These are phyloP conservation scores for Chlorociboria aeruginascens DNA, from an alignment of 495 filamentous ascomycete genomes.

Conservation along the genomic window DNA sequence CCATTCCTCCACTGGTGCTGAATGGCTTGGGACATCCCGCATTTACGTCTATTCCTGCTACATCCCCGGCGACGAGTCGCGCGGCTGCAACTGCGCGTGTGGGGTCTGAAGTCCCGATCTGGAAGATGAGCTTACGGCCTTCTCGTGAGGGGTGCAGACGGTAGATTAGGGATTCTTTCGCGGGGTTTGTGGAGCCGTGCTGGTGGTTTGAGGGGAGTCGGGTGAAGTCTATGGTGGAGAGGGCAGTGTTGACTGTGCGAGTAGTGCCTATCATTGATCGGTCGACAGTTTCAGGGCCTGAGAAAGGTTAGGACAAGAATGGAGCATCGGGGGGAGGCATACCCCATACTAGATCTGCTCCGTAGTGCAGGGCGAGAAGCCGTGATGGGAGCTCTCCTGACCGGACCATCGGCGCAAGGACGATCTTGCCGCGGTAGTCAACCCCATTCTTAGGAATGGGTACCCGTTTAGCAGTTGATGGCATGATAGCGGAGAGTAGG, in stretches of 20 bases:
- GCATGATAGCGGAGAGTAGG: slow-evolving; percentile 35
- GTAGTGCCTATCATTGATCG: slow-evolving; percentile 75
- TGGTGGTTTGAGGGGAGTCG: slow-evolving; percentile 43
- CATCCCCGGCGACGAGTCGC: slow-evolving; percentile 68
- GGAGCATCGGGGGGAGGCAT: slow-evolving; percentile 1
- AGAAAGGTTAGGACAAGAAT: neutral
- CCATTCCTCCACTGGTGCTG: slow-evolving; percentile 84
- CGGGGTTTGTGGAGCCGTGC: slow-evolving; percentile 39
- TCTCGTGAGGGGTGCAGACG: slow-evolving; percentile 69
- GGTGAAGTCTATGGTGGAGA: slow-evolving; percentile 71
- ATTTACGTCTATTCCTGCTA: slow-evolving; percentile 92
- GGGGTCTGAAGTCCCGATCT: slow-evolving; percentile 77
- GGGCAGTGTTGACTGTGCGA: slow-evolving; percentile 60
- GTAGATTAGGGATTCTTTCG: slow-evolving; percentile 66
- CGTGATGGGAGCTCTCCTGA: slow-evolving; percentile 88
- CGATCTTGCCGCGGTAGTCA: slow-evolving; percentile 86
- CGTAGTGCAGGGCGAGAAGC: slow-evolving; percentile 79
- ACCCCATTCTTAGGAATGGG: slow-evolving; percentile 81
- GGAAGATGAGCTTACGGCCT: slow-evolving; percentile 64
- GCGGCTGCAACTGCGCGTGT: slow-evolving; percentile 74
- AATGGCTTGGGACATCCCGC: slow-evolving; percentile 97
- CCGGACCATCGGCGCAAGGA: slow-evolving; percentile 94
- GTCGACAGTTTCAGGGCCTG: slow-evolving; percentile 88
- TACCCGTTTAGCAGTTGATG: slow-evolving; percentile 46
- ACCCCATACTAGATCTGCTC: slow-evolving; percentile 95